phyloP scores from a whole-genome alignment of 148 eudicot genomes.

The Fagopyrum tataricum region DNA sequence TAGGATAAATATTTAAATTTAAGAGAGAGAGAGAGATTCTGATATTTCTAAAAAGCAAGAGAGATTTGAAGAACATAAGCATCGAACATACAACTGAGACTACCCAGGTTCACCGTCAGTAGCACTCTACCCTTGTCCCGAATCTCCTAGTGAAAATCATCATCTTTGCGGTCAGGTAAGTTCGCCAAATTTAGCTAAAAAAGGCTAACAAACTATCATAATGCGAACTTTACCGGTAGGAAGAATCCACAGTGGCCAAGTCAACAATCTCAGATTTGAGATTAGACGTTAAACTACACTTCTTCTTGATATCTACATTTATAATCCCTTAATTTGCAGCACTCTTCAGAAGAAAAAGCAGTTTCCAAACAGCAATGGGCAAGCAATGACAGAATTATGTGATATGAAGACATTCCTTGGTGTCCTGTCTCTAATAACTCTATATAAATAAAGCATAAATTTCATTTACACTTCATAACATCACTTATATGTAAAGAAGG shows the following conservation, averaged over 20 bases:
- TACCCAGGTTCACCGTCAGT: not conserved
- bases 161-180: not conserved
- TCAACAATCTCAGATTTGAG: not conserved
- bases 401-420: not conserved
- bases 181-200: not conserved
- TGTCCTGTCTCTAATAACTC: not conserved
- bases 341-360: not conserved
- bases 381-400: not conserved
- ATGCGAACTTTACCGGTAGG: not conserved
- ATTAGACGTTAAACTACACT: not conserved
- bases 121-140: not conserved
- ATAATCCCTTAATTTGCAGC: not conserved
- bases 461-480: not conserved
- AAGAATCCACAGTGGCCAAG: not conserved
- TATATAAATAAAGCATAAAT: too few relatives aligned
- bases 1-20: not conserved
- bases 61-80: not conserved
- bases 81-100: not conserved
- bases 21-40: not conserved
- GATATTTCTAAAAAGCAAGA: not conserved
- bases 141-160: not conserved
- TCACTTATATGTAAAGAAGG: not conserved
- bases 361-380: not conserved
- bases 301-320: not conserved
- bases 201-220: not conserved